Conservation (phyloP, 495 filamentous ascomycete species). For the Achaetomiella virescens region DNA sequence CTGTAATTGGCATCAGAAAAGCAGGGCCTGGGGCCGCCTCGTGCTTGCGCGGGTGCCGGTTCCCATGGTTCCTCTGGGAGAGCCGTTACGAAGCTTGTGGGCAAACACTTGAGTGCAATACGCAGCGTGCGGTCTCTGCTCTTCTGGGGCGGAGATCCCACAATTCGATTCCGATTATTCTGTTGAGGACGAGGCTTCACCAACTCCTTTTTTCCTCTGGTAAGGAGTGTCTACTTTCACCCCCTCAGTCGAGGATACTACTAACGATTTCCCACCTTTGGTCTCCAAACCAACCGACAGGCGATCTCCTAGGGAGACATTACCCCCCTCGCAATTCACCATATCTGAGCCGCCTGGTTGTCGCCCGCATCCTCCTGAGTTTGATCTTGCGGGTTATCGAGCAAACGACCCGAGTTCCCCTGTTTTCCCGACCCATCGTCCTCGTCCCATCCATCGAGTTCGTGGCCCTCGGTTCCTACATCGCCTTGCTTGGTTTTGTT, state of each 20-base stretch:
- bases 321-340: neutral
- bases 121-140: constrained; percentile 68
- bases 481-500: neutral
- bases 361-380: neutral
- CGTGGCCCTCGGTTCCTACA: neutral
- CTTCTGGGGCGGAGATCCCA: constrained; percentile 46
- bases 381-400: neutral
- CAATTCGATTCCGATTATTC: constrained; percentile 99
- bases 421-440: neutral
- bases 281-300: neutral
- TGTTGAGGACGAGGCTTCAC: constrained; percentile 76
- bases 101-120: constrained; percentile 96
- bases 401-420: neutral
- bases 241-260: constrained; percentile 7
- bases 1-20: constrained; percentile 99
- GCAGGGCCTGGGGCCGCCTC: constrained; percentile 54
- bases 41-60: constrained; percentile 36
- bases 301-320: neutral
- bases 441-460: neutral
- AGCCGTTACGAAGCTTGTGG: constrained; percentile 93
- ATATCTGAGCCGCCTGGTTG: neutral
- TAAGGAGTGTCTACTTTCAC: constrained; percentile 6
- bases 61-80: constrained; percentile 63
- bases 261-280: constrained; percentile 4
- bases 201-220: constrained; percentile 28